Evolutionary conservation across 2,329 filamentous ascomycete genomes (phyloP), one percentile per base, ranked within the genome.

Genomic region (Pseudonectria buxi): DNA sequence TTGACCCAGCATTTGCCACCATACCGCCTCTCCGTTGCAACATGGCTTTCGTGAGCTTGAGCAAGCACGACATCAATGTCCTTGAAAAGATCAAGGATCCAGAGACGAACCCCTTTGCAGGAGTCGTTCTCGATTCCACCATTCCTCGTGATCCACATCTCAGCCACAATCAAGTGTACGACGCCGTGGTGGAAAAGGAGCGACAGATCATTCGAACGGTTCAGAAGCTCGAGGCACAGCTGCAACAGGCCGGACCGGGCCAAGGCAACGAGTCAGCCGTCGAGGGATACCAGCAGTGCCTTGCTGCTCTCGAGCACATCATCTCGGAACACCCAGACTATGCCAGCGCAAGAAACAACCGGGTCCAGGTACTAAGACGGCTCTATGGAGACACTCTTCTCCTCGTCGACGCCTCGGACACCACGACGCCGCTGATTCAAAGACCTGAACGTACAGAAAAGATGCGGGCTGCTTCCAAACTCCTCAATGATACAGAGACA

Each of bases 281-380:
- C 22, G 50, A 59, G 2, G 63, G 63, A 26, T 81, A 78, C 48
- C 62, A 58, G 16, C 42, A 58, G 25, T 69, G 68, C 35, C 56
- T 79, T 13, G 54, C 57, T 9, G 58, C 64, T 6, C 63, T 89
- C 5, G 67, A 70, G 22, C 53, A 58, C 3, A 65, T 87, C 24
- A 73, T 87, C 27, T 51, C 63, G 3, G 59, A 72, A 15, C 56
- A 76, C 35, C 81, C 83, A 3, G 59, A 64, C 24, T 89, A 89
- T 57, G 82, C 83, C 14, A 85, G 81, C 44, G 81, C 78, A 6
- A 73, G 77, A 39, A 83, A 87, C 55, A 89, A 90, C 58, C 72
- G 83, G 32, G 84, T 81, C 3, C 85, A 89, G 56, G 70, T 81
- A 7, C 49, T 73, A 22, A 65, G 81, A 14, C 65, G 81, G 31